Evolutionary conservation across 2,329 filamentous ascomycete genomes (phyloP), one percentile per base, ranked within the genome.

Genomic region (Diaporthe vaccinii): DNA sequence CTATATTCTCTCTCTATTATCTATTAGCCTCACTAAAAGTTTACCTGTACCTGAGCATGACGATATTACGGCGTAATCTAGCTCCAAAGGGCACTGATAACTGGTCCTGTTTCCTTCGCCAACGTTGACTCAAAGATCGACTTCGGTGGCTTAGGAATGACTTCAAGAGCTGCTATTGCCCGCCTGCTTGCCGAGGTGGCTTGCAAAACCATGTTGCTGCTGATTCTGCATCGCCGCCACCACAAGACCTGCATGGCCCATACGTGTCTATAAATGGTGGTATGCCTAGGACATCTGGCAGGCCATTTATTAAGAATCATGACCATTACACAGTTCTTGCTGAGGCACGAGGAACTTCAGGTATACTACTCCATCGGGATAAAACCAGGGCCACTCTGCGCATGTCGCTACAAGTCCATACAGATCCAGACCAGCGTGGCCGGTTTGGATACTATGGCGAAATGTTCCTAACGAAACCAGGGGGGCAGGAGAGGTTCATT

Each of bases 101-200:
- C 0, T 62, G 59, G 59, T 44, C 59, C 3, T 8, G 46, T 3
- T 46, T 62, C 59, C 59, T 62, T 15, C 59, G 59, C 39, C 59
- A 62, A 28, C 59, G 25, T 10, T n/a, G 39, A 15, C n/a, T 62
- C 36, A 44, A 46, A 25, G 59, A 62, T 8, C 59, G 7, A 31
- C 59, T 62, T 31, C 39, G 39, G n/a, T n/a, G 59, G 39, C 59
- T 62, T 7, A 46, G 2, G 59, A 62, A 62, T 20, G 39, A 62
- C n/a, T 62, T 20, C 39, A 62, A 62, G 39, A 20, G 25, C 59
- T 62, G 59, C 15, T 15, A 62, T 39, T 62, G 59, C 39, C 59
- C 59, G 6, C 39, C 25, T 31, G 59, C 25, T 4, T 62, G 59
- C 17, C 59, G 17, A 28, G 59, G 59, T 62, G 39, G 39, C 9